Percentiles rank a stretch among this genome's conserved stretches.
Evolutionary conservation across 345 rosid genomes (phyloP).

Genomic region (Populus deltoides): DNA sequence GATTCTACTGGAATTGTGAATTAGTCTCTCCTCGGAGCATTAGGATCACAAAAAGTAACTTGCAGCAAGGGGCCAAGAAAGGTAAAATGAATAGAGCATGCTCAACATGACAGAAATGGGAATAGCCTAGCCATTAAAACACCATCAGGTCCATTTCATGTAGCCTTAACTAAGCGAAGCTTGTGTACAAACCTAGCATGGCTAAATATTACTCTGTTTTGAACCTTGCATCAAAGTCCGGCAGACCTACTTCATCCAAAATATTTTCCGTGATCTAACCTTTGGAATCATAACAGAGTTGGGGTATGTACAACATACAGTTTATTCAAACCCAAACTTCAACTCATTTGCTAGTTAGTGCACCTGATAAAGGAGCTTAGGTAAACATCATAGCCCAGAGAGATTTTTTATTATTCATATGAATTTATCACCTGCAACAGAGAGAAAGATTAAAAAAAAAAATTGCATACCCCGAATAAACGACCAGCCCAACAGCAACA

Average conservation of each 20-base stretch:
- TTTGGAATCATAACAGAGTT: neutral
- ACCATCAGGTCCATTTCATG: neutral
- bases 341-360: neutral
- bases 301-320: neutral
- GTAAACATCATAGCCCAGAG: neutral
- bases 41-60: neutral
- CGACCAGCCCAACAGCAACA: constrained; percentile 59
- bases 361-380: neutral
- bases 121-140: neutral
- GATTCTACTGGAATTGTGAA: neutral
- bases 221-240: neutral
- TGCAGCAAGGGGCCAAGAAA: neutral
- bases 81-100: neutral
- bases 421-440: neutral
- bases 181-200: neutral
- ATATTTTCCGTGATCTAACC: neutral
- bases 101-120: neutral
- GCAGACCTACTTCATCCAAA: neutral
- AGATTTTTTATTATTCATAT: neutral
- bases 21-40: neutral
- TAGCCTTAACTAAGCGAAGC: neutral
- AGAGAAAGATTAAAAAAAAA: neutral
- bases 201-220: neutral
- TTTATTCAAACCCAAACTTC: neutral
- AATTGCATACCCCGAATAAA: constrained; percentile 57